Evolutionary conservation across 2,329 filamentous ascomycete species (phyloP).

Genomic region (Juglanconis sp.): DNA sequence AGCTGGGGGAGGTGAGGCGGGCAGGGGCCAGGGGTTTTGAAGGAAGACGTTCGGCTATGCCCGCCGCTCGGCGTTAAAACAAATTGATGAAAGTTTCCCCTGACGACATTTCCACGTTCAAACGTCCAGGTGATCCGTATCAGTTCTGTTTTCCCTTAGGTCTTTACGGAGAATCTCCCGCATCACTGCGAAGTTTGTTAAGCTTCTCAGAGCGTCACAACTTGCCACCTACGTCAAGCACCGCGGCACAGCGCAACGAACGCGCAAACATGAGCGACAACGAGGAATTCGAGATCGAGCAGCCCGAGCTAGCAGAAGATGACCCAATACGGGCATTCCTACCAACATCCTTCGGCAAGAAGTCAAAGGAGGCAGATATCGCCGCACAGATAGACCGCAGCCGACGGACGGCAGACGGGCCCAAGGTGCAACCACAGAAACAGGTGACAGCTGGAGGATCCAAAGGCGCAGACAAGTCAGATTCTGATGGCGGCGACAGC

Average conservation of each 20-base stretch:
- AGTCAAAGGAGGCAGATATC: constrained; percentile 68
- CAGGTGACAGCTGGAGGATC: constrained; percentile 28
- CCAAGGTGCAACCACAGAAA: constrained; percentile 22
- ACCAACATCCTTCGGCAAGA: constrained; percentile 82
- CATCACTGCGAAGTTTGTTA: not conserved
- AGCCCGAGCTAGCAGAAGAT: constrained; percentile 53
- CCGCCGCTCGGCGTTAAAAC: too few species aligned
- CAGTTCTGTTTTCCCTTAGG: not conserved
- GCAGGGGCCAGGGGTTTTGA: not conserved
- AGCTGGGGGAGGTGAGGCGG: not conserved
- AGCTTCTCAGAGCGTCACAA: not conserved
- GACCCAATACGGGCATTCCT: constrained; percentile 75
- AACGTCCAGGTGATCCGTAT: not conserved
- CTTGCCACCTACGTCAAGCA: not conserved
- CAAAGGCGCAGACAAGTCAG: constrained; percentile 21
- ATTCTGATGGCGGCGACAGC: constrained; percentile 27
- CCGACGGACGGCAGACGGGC: constrained; percentile 54
- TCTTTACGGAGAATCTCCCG: not conserved
- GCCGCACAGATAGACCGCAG: constrained; percentile 78
- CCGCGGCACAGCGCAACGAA: not conserved
- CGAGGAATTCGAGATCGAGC: constrained; percentile 57
- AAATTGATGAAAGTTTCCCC: not conserved
- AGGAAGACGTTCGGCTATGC: too few species aligned
- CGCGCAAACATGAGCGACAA: constrained; percentile 54
- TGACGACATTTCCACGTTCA: not conserved